Base-by-base conservation (phyloP, 805 yeast genomes). In the Saturnispora quitensis region DNA sequence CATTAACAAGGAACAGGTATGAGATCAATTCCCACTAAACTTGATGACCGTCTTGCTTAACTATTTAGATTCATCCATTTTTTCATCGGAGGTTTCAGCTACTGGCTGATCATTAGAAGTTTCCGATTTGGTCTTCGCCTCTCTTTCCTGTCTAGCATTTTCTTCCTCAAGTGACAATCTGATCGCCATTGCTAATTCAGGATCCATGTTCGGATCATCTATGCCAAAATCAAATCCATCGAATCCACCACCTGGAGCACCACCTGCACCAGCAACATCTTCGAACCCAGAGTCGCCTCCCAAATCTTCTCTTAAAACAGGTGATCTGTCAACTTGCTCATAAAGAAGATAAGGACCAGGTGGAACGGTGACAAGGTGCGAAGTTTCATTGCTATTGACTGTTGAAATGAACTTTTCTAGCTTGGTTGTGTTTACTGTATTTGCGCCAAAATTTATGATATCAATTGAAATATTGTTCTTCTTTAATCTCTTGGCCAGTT, bases 141-240 rank as follows among this genome's bases (percentile, higher is more conserved):
- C 82, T 64, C 90, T 78, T 58, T 87, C 96, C 64, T 89, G 97
- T 71, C 98, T 81, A 48, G 87, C 84, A 61, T 84, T 86, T 66
- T 91, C 98, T 64, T 93, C 99, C 64, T 93, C 98, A 62, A 93
- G 74, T 0, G 98, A 91, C 68, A 93, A 74, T 65, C 98, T 82
- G 62, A 93, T 78, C 1, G 98, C 99, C 74, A 93, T 75, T 0
- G 98, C 99, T 64, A 93, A 78, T 69, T 93, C 99, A 33, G 98
- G 98, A 62, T 93, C 99, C 81, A 89, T 85, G 58, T 82, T 82
- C 33, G 96, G 91, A 68, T 91, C 98, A 40, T 79, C 80, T 62
- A 84, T 76, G 52, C 82, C 88, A 69, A 80, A 81, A 47, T 72
- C 77, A 53, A 73, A 76, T n/a, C 69, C 76, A 27, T 68, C 77